Evolutionary conservation across 108 stramenopile species (phyloP).

Genomic region (Phaeodactylum tricornutum): DNA sequence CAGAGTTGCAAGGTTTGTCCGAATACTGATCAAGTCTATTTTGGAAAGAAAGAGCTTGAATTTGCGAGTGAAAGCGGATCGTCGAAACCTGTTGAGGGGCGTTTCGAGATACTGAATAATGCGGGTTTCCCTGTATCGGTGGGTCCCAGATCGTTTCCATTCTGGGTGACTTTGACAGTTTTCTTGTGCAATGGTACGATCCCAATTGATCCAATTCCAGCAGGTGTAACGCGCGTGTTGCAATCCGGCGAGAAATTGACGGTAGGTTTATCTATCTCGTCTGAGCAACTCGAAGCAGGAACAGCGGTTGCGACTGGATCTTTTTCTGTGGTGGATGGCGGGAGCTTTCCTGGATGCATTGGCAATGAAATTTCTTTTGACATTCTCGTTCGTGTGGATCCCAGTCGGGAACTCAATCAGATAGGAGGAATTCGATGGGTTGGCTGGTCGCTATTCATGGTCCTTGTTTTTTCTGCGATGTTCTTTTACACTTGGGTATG

Average conservation of each 20-base stretch:
- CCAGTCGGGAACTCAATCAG: constrained; percentile 5
- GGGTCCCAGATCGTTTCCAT: background rate
- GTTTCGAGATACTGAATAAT: background rate
- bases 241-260: background rate
- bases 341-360: background rate
- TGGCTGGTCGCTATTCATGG: constrained; percentile 2
- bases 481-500: constrained; percentile 4
- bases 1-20: background rate
- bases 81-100: background rate
- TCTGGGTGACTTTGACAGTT: background rate
- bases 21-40: background rate
- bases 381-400: constrained; percentile 6
- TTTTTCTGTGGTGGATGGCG: background rate
- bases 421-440: constrained; percentile 4
- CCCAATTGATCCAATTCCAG: background rate
- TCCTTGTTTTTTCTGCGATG: constrained; percentile 7
- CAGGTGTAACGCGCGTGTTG: background rate
- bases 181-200: background rate
- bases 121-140: background rate
- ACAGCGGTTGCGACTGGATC: background rate
- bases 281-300: background rate
- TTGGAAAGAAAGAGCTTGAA: background rate
- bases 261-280: background rate
- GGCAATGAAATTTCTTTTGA: background rate
- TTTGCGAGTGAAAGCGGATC: background rate